Evolutionary conservation across 371 early-diverging fungal species (phyloP).

Genomic region (Lichtheimia ornata): DNA sequence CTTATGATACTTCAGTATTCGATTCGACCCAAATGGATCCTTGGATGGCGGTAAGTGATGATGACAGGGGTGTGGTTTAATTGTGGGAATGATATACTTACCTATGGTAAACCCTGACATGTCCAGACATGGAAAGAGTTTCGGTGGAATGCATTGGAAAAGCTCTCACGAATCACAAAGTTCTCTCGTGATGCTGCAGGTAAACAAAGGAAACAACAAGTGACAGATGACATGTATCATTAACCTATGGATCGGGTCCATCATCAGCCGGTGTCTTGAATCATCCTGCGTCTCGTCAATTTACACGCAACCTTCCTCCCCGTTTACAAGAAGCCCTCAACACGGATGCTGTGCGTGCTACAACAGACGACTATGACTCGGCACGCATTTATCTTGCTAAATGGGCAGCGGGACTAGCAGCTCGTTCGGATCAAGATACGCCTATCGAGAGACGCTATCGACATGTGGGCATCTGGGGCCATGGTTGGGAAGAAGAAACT

Average conservation of each 20-base stretch:
- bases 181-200: conserved; percentile 68
- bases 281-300: conserved; percentile 76
- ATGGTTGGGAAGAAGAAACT: conserved; percentile 47
- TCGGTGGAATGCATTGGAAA: conserved; percentile 79
- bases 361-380: conserved; percentile 79
- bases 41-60: conserved; percentile 33
- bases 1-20: conserved; percentile 17
- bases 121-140: conserved; percentile 67
- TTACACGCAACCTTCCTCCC: conserved; percentile 77
- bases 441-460: conserved; percentile 38
- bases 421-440: conserved; percentile 34
- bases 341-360: conserved; percentile 47
- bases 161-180: conserved; percentile 77
- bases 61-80: neutral
- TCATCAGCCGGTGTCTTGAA: conserved; percentile 67
- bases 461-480: conserved; percentile 50
- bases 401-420: conserved; percentile 75
- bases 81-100: neutral
- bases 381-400: conserved; percentile 84
- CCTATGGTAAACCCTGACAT: neutral
- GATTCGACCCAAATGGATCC: conserved; percentile 50
- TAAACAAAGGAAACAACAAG: conserved; percentile 11
- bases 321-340: conserved; percentile 40
- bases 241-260: neutral
- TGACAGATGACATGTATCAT: neutral